These are phyloP conservation scores for Malassezia sp. DNA, from an alignment of 1,284 basidiomycete species.

Conservation along the genomic window DNA sequence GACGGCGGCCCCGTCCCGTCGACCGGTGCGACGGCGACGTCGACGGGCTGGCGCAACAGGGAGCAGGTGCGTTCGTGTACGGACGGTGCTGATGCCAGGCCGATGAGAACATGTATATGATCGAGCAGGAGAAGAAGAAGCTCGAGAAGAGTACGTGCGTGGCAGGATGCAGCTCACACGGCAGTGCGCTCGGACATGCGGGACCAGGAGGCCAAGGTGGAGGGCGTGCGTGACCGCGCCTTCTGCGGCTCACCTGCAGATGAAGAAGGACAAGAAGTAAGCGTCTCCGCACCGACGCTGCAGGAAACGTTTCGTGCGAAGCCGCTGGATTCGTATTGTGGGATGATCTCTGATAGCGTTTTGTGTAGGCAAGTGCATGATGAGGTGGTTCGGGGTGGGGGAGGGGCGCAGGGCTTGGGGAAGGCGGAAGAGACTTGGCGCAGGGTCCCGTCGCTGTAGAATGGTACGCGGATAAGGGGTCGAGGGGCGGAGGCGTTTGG, in stretches of 20 bases:
- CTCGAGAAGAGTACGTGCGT: constrained; percentile 23
- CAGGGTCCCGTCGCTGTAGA: too few relatives aligned
- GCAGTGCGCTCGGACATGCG: constrained; percentile 25
- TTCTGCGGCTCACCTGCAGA: constrained; percentile 22
- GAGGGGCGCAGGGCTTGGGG: too few relatives aligned
- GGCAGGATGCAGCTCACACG: neutral
- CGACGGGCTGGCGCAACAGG: constrained; percentile 25
- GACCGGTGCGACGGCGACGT: constrained; percentile 28
- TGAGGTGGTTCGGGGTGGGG: too few relatives aligned
- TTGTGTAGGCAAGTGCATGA: too few relatives aligned
- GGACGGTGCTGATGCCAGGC: constrained; percentile 12
- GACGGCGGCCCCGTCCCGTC: constrained; percentile 22
- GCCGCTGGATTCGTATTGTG: too few relatives aligned
- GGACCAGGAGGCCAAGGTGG: constrained; percentile 32
- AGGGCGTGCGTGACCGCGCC: constrained; percentile 20
- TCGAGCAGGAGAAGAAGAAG: constrained; percentile 36
- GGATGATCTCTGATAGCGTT: too few relatives aligned
- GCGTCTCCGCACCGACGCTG: neutral
- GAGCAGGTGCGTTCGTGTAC: constrained; percentile 24
- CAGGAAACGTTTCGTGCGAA: neutral
- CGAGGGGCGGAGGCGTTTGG: too few relatives aligned
- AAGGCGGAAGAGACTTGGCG: too few relatives aligned
- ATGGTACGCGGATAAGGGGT: too few relatives aligned
- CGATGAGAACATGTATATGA: constrained; percentile 32
- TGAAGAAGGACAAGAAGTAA: constrained; percentile 32